These are phyloP conservation scores for Penicillium sp. DNA, from an alignment of 2,329 filamentous ascomycete species.

Conservation along the genomic window DNA sequence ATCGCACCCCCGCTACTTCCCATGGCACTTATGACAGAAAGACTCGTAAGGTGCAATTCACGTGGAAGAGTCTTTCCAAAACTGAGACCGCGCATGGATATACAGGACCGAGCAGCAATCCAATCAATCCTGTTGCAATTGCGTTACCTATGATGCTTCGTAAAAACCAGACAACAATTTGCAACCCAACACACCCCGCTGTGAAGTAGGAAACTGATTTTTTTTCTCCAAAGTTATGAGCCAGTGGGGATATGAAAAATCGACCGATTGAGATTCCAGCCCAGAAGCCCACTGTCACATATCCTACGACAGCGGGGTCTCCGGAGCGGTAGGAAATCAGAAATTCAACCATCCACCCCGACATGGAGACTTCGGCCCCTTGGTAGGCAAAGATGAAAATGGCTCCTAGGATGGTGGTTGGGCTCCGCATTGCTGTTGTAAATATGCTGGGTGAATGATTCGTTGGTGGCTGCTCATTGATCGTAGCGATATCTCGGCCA, in stretches of 20 bases:
- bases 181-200: conserved; percentile 63
- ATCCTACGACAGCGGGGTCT: conserved; percentile 71
- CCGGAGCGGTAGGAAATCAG: conserved; percentile 72
- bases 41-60: conserved; percentile 40
- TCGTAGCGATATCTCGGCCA: conserved; percentile 44
- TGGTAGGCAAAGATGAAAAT: conserved; percentile 86
- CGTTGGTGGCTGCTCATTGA: conserved; percentile 24
- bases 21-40: conserved; percentile 42
- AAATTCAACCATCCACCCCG: conserved; percentile 85
- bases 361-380: conserved; percentile 81
- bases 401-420: conserved; percentile 69
- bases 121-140: conserved; percentile 67
- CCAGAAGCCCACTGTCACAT: conserved; percentile 72
- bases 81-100: conserved; percentile 69
- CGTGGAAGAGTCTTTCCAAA: conserved; percentile 58
- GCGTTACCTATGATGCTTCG: conserved; percentile 71
- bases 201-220: conserved; percentile 65
- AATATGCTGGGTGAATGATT: conserved; percentile 33
- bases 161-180: conserved; percentile 76
- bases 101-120: conserved; percentile 73
- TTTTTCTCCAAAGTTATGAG: conserved; percentile 69
- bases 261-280: conserved; percentile 74
- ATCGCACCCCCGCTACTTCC: conserved; percentile 45
- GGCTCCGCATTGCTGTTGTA: conserved; percentile 53
- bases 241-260: conserved; percentile 68